phyloP scores from a whole-genome alignment of 1,139 yeast species.

The Debaryomyces sp. region DNA sequence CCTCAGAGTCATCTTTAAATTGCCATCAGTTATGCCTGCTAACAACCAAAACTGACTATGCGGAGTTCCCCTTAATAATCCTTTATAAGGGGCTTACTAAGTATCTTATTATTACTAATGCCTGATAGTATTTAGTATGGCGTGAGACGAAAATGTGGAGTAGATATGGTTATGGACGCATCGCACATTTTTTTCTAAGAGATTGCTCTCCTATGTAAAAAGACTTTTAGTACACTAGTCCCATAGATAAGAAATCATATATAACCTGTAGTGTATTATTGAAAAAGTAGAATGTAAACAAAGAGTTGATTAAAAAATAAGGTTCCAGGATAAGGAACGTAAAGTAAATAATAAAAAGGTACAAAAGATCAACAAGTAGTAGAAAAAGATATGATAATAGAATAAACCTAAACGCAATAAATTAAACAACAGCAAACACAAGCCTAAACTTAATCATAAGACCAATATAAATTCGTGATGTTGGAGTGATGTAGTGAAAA shows the following conservation, averaged over 20 bases:
- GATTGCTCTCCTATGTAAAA: background rate
- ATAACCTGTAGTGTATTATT: background rate
- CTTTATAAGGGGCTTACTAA: background rate
- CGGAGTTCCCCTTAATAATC: background rate
- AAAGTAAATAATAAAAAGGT: background rate
- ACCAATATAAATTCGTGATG: background rate
- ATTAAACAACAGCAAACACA: background rate
- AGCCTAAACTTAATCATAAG: background rate
- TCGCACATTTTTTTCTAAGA: background rate
- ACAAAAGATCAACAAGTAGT: background rate
- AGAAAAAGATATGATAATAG: background rate
- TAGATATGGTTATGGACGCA: slow-evolving; percentile 6
- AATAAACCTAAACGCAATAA: slow-evolving; percentile 5
- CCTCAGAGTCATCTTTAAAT: slow-evolving; percentile 1
- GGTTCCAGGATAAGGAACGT: background rate
- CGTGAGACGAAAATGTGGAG: background rate
- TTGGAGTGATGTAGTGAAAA: background rate
- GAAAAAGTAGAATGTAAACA: slow-evolving; percentile 1
- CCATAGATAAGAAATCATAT: background rate
- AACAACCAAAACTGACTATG: background rate
- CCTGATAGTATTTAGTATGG: background rate
- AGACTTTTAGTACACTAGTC: background rate
- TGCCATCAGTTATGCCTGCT: background rate
- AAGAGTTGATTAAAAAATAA: background rate
- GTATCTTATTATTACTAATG: background rate